Evolutionary conservation across 768 basidiomycete species (phyloP).

Genomic region (Peribolospora baueri): DNA sequence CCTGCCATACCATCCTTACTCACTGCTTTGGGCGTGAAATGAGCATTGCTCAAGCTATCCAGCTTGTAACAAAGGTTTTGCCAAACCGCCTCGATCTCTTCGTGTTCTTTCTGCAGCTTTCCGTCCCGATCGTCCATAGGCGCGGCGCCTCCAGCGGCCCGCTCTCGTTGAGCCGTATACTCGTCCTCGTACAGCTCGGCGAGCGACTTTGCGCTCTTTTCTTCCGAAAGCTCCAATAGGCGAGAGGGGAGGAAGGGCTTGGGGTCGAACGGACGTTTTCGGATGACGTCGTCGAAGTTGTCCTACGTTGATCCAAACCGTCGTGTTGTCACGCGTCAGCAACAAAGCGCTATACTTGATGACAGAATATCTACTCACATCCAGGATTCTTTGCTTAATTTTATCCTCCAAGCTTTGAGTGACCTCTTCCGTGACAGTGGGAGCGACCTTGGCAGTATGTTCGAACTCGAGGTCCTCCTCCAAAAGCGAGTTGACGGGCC

Average conservation of each 20-base stretch:
- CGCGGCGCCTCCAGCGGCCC: conserved; percentile 28
- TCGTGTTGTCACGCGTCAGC: not conserved
- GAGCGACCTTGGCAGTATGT: conserved; percentile 58
- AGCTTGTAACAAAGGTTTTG: conserved; percentile 63
- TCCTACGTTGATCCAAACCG: conserved; percentile 15
- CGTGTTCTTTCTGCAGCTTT: conserved; percentile 66
- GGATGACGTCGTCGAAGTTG: conserved; percentile 74
- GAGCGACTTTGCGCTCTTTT: conserved; percentile 62
- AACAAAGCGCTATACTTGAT: not conserved
- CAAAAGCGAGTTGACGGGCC: conserved; percentile 75
- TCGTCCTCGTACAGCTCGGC: conserved; percentile 93
- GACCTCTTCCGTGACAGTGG: conserved; percentile 67
- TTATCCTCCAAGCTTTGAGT: conserved; percentile 62
- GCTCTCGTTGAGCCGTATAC: conserved; percentile 31
- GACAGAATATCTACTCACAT: conserved; percentile 23
- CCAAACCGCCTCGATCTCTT: conserved; percentile 61
- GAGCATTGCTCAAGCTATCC: conserved; percentile 80
- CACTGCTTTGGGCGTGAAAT: conserved; percentile 85
- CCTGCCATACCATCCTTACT: conserved; percentile 13
- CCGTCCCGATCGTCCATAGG: conserved; percentile 55
- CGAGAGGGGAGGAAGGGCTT: conserved; percentile 78
- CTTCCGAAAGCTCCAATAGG: conserved; percentile 67
- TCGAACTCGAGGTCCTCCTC: conserved; percentile 93
- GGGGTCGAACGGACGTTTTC: conserved; percentile 50
- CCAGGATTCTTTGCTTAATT: conserved; percentile 70